Evolutionary conservation across 495 filamentous ascomycete species (phyloP).

Genomic region (Penicilliopsis zonata): DNA sequence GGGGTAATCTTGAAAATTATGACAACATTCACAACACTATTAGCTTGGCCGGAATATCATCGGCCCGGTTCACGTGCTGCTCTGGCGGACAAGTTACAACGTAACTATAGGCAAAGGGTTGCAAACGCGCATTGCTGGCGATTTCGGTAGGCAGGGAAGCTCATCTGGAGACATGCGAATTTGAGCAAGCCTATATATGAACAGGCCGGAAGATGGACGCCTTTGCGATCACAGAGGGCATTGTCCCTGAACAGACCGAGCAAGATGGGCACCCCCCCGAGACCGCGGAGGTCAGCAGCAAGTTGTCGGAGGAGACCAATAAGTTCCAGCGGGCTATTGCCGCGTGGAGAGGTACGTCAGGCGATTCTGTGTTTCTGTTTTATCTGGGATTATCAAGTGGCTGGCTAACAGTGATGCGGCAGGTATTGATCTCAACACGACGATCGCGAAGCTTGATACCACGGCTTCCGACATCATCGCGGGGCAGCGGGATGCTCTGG

Average conservation of each 20-base stretch:
- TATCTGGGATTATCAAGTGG: neutral
- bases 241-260: constrained; percentile 18
- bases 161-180: neutral
- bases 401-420: constrained; percentile 15
- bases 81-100: no score
- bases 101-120: no score
- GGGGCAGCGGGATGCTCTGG: constrained; percentile 80
- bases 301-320: constrained; percentile 51
- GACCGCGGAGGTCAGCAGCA: constrained; percentile 11
- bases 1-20: no score
- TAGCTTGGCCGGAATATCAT: no score
- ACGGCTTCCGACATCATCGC: constrained; percentile 87
- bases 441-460: constrained; percentile 79
- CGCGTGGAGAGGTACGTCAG: constrained; percentile 75
- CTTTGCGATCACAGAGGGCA: constrained; percentile 31
- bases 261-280: constrained; percentile 17
- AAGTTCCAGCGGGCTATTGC: constrained; percentile 94
- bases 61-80: no score
- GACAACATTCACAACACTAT: no score
- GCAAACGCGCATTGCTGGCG: no score
- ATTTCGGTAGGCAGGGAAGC: no score
- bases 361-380: neutral
- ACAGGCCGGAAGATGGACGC: constrained; percentile 23
- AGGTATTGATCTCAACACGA: constrained; percentile 82
- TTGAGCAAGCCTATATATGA: neutral